Evolutionary conservation across 306 rosid species (phyloP), one percentile per base, ranked within the genome.

Genomic region (Adenanthera pavonina): DNA sequence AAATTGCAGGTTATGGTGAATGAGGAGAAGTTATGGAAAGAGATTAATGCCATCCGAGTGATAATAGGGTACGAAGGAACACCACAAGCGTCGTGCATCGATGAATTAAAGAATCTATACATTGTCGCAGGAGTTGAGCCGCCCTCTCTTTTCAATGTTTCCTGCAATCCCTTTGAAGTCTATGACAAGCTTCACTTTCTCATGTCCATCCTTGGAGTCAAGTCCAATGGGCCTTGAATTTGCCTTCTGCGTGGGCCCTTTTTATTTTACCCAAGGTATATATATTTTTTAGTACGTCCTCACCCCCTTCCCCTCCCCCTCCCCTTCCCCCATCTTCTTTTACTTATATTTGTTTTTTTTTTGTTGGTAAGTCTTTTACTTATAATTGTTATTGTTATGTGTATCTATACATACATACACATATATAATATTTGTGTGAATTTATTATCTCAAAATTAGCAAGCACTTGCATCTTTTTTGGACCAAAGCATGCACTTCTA

Each of bases 141-240:
- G 0, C 97, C 94, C 10, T 60, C 81, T 20, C 82, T 87, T 2
- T 61, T 76, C 67, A 56, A 70, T 17, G 82, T 85, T 47, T 70
- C 81, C 46, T 40, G 54, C 25, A 86, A 88, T 86, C 88, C 77
- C 0, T 70, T 67, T 7, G 87, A 89, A 62, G 67, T 93, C 30
- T 70, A 74, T 69, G 76, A 82, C 67, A 88, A 84, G 34, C 92
- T 93, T 60, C 89, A 82, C 46, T 81, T 90, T 72, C 98, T 95
- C 82, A 90, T 86, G 98, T 83, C 97, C 87, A 85, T 95, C 8
- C 86, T 93, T 46, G 98, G 98, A 78, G 85, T 93, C 17, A 90
- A 89, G 79, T 80, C 81, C n/a, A 34, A 65, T n/a, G 19, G 8
- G 30, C 65, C 76, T 72, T 72, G 74, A 41, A 6, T 6, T 40